Evolutionary conservation across 2,329 filamentous ascomycete genomes (phyloP).

Genomic region (Botryotinia calthae): DNA sequence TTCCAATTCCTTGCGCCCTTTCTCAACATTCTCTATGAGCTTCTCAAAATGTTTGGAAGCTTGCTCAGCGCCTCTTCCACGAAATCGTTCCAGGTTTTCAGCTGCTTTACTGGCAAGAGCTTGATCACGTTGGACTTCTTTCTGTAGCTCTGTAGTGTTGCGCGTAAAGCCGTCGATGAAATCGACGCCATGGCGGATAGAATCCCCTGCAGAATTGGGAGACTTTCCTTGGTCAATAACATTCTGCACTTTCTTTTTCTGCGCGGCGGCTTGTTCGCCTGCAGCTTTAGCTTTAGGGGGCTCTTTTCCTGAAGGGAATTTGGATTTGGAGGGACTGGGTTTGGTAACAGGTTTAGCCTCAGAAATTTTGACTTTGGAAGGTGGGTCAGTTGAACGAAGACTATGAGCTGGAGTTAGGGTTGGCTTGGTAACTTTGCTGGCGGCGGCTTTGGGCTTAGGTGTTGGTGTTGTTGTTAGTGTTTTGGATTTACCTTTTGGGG

Average conservation of each 20-base stretch:
- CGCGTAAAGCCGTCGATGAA: background rate
- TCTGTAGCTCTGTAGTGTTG: background rate
- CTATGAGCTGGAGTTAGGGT: background rate
- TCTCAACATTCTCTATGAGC: constrained; percentile 3
- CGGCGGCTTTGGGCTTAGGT: background rate
- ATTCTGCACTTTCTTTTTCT: background rate
- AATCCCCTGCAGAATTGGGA: too few relatives aligned
- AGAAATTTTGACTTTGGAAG: background rate
- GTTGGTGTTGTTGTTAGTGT: background rate
- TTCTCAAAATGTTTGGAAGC: background rate
- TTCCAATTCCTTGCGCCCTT: background rate
- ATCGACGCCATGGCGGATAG: background rate
- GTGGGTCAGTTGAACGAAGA: background rate
- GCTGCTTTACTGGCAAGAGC: background rate
- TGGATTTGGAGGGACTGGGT: background rate
- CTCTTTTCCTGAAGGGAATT: background rate
- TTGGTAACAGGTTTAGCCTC: background rate
- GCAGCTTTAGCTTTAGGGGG: background rate
- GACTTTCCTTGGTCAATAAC: background rate
- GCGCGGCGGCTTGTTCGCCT: background rate
- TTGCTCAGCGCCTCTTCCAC: background rate
- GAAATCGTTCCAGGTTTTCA: background rate
- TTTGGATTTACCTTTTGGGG: background rate
- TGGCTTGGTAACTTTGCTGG: background rate
- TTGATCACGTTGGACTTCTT: background rate